Base-by-base conservation (phyloP, 176 grass and related monocot genomes). In the Carex littledalei region DNA sequence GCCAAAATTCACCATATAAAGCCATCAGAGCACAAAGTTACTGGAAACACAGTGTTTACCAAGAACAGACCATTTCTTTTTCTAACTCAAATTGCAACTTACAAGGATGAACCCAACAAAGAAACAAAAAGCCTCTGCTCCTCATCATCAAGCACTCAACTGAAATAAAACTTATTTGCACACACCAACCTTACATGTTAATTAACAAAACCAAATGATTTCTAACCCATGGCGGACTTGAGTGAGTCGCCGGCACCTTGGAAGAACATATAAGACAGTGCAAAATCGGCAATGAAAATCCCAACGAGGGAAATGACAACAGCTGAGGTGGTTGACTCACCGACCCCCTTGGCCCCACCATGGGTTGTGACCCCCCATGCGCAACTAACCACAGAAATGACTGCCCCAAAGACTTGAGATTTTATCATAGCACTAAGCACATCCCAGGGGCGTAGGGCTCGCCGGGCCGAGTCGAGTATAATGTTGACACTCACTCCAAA, bases 401-500 rank as follows among this genome's bases (percentile, higher is more conserved):
- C 90, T n/a, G 84, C 93, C 4, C 96, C 96, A 50, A 99, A 95
- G 50, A 99, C 96, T 54, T 95, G 91, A 29, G 96, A 94, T 79
- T 99, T 99, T 11, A 99, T 79, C 96, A 95, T 88, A 79, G 96
- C 87, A 63, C 93, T 99, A 68, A 99, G 78, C 63, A 99, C 54
- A 68, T 99, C 96, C 96, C 96, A 99, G 15, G 96, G 96, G 16
- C 96, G 88, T 29, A 99, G 87, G 17, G 96, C 90, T 49, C 72
- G 86, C 57, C 93, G 93, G 15, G 96, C 96, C n/a, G 96, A 99
- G 69, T 99, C 96, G 20, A 99, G 90, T 63, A 99, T 99, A 62
- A 99, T 95, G 90, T 92, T 99, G 88, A 94, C 88, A 59, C 93
- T 95, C 29, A 99, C 91, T 14, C 93, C 96, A 31, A 99, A 99